Base-by-base conservation (phyloP, 2,329 filamentous ascomycete genomes). In the Helotiales sp. region DNA sequence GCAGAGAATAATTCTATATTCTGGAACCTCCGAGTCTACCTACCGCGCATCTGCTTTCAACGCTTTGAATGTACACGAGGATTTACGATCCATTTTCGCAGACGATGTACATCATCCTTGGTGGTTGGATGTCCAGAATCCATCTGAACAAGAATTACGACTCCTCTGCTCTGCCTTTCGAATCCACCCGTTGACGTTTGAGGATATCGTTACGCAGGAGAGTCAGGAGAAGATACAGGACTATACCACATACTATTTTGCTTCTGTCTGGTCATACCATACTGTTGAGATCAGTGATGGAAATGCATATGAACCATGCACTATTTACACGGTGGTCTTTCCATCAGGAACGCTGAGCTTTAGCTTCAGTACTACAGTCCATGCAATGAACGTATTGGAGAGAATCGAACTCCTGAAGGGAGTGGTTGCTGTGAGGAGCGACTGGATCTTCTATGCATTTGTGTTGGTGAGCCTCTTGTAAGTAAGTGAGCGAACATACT, bases 371-470 rank as follows among this genome's bases (percentile, higher is more conserved):
- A 87, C 88, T 13, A 96, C 93, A 70, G 84, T 86, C 1, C 93
- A 97, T 71, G 89, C 91, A 7, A 82, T 87, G 33, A 91, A 93
- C 64, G 93, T 97, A 17, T 86, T 92, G 66, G 91, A 89, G 77
- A 86, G 93, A 73, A 97, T 98, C 68, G 87, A 90, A 29, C 88
- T 90, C 63, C 80, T 97, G 55, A 91, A 93, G 69, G 93, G 97
- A 70, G 96, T 96, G 69, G 89, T 97, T 67, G 88, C 91, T 58
- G 81, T 97, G 31, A 96, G 90, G 70, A 92, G 91, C 66, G 93
- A 98, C 75, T 98, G 93, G 92, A 95, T 97, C 67, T 97, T 93
- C 79, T 98, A 98, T 71, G 93, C 93, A 52, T 82, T 97, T 70
- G 96, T 97, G 87, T 90, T 77, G 79, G 87, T 76, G 54, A 1